A percentile compares a stretch with the other conserved stretches of the same genome.
Conservation (phyloP, 257 asterid species). For the Ilex asprella region DNA sequence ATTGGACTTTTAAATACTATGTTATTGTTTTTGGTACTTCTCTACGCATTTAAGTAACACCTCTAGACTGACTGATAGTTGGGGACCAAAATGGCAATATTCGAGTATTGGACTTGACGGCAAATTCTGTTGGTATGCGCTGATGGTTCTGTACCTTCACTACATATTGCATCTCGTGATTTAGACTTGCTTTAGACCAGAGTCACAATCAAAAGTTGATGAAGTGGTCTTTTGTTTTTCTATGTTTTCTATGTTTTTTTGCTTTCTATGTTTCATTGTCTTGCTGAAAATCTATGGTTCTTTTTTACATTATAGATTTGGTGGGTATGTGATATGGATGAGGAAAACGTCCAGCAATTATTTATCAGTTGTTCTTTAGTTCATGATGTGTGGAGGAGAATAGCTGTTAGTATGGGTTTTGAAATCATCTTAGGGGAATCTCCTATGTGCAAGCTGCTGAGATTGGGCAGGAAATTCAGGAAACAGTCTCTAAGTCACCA, state of each 20-base stretch:
- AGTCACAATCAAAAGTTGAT: background rate
- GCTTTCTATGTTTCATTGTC: background rate
- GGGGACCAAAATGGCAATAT: conserved; percentile 99
- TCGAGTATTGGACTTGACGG: conserved; percentile 97
- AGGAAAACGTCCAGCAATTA: no score
- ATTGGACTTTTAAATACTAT: no score
- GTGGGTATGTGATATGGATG: no score
- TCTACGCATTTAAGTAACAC: background rate
- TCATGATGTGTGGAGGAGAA: no score
- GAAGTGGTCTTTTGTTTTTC: background rate
- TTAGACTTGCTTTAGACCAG: background rate
- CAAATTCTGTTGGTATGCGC: conserved; percentile 81
- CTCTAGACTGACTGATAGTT: conserved; percentile 81
- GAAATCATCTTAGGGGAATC: no score
- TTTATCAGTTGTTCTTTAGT: no score
- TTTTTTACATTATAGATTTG: background rate
- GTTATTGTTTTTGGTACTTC: background rate
- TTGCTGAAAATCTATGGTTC: background rate
- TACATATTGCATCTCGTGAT: no score
- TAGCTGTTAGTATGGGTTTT: no score
- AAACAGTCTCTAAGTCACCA: no score
- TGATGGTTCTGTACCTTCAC: background rate
- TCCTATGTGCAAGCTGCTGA: no score
- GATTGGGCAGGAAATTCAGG: no score
- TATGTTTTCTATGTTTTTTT: background rate